These are phyloP conservation scores for Entophlyctis luteolus DNA, from an alignment of 192 early-diverging fungal species.

Conservation along the genomic window DNA sequence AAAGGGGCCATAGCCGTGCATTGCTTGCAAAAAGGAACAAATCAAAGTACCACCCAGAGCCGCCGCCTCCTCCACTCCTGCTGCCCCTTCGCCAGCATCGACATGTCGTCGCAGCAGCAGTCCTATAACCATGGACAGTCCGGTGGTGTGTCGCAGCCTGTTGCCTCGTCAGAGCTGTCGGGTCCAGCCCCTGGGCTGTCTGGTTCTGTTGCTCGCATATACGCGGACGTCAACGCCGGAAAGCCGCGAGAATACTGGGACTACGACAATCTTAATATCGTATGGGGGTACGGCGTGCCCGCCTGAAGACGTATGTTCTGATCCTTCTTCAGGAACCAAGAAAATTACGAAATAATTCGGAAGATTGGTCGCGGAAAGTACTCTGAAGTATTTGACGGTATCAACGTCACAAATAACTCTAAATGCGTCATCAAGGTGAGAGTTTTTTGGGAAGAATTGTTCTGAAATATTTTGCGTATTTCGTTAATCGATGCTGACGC, in stretches of 20 bases:
- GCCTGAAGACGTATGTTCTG: background rate
- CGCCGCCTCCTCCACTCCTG: too few relatives aligned
- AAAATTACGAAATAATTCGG: constrained; percentile 95
- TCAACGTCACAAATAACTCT: constrained; percentile 75
- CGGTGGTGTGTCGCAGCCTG: too few relatives aligned
- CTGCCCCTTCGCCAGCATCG: too few relatives aligned
- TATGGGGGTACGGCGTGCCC: constrained; percentile 95
- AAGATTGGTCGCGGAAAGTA: constrained; percentile 99
- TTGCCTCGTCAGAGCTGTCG: too few relatives aligned
- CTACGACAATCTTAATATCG: constrained; percentile 88
- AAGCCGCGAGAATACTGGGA: constrained; percentile 90
- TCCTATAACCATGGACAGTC: too few relatives aligned
- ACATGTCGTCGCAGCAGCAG: too few relatives aligned
- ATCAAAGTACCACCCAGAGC: too few relatives aligned
- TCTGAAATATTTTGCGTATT: too few relatives aligned
- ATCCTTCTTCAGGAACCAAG: constrained; percentile 70
- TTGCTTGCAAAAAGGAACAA: too few relatives aligned
- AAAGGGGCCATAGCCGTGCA: too few relatives aligned
- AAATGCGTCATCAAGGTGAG: constrained; percentile 94
- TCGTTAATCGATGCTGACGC: background rate
- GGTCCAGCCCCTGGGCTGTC: background rate
- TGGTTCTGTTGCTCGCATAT: constrained; percentile 70
- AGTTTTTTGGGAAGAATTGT: too few relatives aligned
- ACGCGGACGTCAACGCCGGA: constrained; percentile 81
- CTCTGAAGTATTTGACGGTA: constrained; percentile 99